Base-by-base conservation (phyloP, 345 rosid species). In the Eucalyptus polyanthemos region DNA sequence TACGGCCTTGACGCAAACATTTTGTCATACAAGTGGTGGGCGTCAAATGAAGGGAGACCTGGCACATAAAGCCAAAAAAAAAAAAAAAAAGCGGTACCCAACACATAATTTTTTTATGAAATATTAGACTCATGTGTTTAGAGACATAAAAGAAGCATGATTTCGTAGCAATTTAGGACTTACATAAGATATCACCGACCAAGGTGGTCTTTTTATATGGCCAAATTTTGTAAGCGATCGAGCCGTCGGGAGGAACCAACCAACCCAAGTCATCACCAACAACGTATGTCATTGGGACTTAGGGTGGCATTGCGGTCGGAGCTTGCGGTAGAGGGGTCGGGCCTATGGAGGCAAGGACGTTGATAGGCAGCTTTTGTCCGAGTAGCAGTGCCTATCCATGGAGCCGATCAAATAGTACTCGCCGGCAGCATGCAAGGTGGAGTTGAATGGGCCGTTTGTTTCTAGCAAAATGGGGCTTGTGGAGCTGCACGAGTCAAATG, bases 331-430 rank as follows among this genome's bases (percentile, higher is more conserved):
- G 47, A 31, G 89, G 89, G 40, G 89, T 47, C 50, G 90, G 81
- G 50, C 88, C 7, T 6, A 86, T 9, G 24, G 83, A 65, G 72
- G 37, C 14, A 21, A 67, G 60, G 17, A 53, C 51, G 25, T 16
- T 27, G 14, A 86, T 86, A 12, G 53, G 60, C 37, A 90, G 91
- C 89, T 90, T 67, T 89, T 91, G 93, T 58, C 92, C 93, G 81
- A 6, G 58, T 76, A 51, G 92, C 95, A 94, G 80, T 94, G 95
- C 22, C 91, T 91, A 54, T 50, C 42, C 81, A 86, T 42, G 40
- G 91, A 89, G 89, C 95, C 92, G 8, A 90, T 91, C 90, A 80
- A 93, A 88, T 87, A 93, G 65, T 91, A 93, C 80, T 91, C 91
- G 13, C 96, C 94, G 3, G 92, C 56, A 11, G 92, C 90, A 53